phyloP scores from a whole-genome alignment of 495 filamentous ascomycete species.

The Trichoderma virens region DNA sequence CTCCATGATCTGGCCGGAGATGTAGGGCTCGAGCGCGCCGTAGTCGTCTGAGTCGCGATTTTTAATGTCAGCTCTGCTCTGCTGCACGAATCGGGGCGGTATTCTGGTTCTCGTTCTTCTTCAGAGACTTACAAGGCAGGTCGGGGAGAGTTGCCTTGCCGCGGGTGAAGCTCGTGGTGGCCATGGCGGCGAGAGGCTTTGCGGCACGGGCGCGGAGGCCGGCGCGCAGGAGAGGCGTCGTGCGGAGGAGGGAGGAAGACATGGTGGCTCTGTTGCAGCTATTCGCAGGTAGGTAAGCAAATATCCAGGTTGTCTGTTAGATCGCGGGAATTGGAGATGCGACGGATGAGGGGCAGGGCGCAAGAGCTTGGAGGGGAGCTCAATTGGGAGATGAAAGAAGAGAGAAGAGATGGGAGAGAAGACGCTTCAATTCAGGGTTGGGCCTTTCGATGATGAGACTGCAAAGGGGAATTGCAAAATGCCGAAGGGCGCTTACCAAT shows the following conservation, averaged over 20 bases:
- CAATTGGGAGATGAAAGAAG: neutral
- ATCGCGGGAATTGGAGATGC: neutral
- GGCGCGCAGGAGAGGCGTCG: slow-evolving; percentile 34
- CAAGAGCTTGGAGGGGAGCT: slow-evolving; percentile 9
- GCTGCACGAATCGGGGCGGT: neutral
- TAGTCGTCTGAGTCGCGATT: slow-evolving; percentile 58
- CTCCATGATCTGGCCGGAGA: slow-evolving; percentile 98
- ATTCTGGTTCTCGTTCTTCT: neutral
- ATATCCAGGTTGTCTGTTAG: neutral
- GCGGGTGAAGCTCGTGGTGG: slow-evolving; percentile 65
- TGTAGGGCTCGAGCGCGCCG: slow-evolving; percentile 85
- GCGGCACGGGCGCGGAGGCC: slow-evolving; percentile 35
- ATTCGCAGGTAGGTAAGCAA: neutral
- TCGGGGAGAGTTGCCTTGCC: slow-evolving; percentile 92
- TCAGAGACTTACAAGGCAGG: slow-evolving; percentile 65
- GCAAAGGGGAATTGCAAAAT: neutral
- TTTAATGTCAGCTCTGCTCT: slow-evolving; percentile 12
- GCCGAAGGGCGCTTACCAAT: slow-evolving; percentile 4
- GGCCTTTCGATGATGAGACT: neutral
- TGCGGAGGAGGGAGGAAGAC: slow-evolving; percentile 47
- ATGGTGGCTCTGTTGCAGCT: slow-evolving; percentile 23
- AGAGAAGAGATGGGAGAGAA: neutral
- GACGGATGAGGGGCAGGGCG: neutral
- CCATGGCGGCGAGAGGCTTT: slow-evolving; percentile 42
- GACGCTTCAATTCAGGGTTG: neutral